These are phyloP conservation scores for Botrytis hyacinthi DNA, from an alignment of 2,329 filamentous ascomycete genomes.

Conservation along the genomic window DNA sequence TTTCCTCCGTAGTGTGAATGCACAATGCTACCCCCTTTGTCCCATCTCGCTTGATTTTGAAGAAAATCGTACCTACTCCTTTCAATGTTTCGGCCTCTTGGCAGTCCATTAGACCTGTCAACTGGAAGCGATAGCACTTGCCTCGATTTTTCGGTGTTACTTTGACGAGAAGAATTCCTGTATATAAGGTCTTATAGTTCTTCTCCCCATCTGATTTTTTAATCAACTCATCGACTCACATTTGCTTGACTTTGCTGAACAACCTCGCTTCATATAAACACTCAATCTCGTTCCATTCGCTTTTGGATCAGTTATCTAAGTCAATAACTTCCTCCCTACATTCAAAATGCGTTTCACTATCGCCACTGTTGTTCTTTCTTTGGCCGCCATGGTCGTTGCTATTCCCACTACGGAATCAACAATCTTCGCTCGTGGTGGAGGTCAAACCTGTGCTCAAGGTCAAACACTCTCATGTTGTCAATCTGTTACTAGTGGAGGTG, in stretches of 20 bases:
- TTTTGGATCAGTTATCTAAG: not conserved
- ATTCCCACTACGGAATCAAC: constrained; percentile 23
- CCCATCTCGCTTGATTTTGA: not conserved
- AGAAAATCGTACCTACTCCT: not conserved
- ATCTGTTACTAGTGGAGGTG: not conserved
- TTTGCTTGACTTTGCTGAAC: constrained; percentile 15
- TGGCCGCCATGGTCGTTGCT: constrained; percentile 29
- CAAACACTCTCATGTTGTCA: constrained; percentile 22
- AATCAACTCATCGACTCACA: constrained; percentile 1
- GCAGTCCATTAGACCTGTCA: not conserved
- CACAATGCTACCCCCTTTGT: not conserved
- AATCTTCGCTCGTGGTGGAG: constrained; percentile 10
- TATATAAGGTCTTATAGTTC: constrained; percentile 1
- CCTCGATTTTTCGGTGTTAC: not conserved
- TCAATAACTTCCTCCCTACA: not conserved
- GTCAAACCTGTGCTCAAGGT: constrained; percentile 13
- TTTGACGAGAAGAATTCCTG: not conserved
- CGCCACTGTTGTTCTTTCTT: constrained; percentile 28
- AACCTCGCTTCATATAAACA: not conserved
- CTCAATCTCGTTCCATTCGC: not conserved
- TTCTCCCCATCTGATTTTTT: not conserved
- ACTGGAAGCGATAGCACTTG: not conserved
- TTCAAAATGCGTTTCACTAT: constrained; percentile 35
- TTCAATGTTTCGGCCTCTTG: constrained; percentile 5
- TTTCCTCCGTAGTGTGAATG: not conserved